Evolutionary conservation across 2,329 filamentous ascomycete genomes (phyloP).

Genomic region (Fusarium sp.): DNA sequence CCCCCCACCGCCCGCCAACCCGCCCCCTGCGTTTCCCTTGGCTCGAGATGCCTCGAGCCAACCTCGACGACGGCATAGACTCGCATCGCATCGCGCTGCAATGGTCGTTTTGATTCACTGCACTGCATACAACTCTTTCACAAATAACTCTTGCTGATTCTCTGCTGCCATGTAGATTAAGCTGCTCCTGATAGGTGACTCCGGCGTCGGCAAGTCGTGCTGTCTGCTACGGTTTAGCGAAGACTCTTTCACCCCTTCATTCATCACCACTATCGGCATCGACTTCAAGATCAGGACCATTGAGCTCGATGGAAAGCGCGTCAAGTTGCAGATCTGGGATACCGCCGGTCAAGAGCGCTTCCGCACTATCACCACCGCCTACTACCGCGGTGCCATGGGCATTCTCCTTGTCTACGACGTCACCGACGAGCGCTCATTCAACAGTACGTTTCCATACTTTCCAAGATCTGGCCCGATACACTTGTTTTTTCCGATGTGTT

Average conservation of each 20-base stretch:
- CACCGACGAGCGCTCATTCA: conserved; percentile 94
- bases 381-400: conserved; percentile 98
- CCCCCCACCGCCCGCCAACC: conserved; percentile 37
- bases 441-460: conserved; percentile 72
- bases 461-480: not conserved
- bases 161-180: conserved; percentile 77
- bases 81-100: conserved; percentile 10
- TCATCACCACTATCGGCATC: conserved; percentile 99
- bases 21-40: conserved; percentile 31
- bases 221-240: conserved; percentile 96
- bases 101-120: conserved; percentile 1
- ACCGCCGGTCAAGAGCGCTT: conserved; percentile 98
- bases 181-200: conserved; percentile 95
- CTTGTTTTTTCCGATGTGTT: conserved; percentile 1
- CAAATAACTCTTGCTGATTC: conserved; percentile 25
- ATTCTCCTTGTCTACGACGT: conserved; percentile 98
- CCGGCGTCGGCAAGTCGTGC: conserved; percentile 96
- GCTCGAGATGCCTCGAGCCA: conserved; percentile 19
- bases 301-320: conserved; percentile 97
- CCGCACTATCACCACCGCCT: conserved; percentile 97
- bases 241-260: conserved; percentile 96
- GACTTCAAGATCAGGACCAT: conserved; percentile 99
- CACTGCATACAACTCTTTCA: not conserved
- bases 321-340: conserved; percentile 99
- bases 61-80: conserved; percentile 17